phyloP scores from a whole-genome alignment of 768 basidiomycete species.

The Daedaleopsis nitida region DNA sequence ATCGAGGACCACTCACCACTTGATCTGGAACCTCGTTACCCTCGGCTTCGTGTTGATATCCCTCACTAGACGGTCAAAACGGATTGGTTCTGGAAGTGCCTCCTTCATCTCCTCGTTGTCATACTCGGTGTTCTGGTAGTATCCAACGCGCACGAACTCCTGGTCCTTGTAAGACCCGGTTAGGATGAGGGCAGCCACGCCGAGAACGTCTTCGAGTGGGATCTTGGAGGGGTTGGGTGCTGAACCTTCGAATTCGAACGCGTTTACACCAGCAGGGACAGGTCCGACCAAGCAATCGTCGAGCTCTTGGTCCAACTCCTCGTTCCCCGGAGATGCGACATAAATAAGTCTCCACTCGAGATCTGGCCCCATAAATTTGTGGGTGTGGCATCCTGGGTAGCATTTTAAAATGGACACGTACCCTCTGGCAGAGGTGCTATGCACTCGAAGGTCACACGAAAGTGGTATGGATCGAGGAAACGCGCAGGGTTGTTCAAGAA shows the following conservation, averaged over 20 bases:
- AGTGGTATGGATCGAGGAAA: slow-evolving; percentile 89
- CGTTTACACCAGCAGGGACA: slow-evolving; percentile 94
- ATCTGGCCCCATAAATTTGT: slow-evolving; percentile 49
- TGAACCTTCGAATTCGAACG: slow-evolving; percentile 93
- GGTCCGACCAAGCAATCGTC: slow-evolving; percentile 98
- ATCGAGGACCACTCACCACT: slow-evolving; percentile 56
- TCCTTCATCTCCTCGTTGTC: slow-evolving; percentile 92
- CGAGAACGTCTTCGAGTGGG: slow-evolving; percentile 87
- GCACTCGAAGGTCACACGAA: slow-evolving; percentile 97
- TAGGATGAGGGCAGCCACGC: slow-evolving; percentile 95
- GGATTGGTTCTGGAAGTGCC: slow-evolving; percentile 63
- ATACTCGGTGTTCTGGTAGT: slow-evolving; percentile 99
- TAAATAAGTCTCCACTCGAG: slow-evolving; percentile 98
- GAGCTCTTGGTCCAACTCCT: slow-evolving; percentile 93
- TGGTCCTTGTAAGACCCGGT: slow-evolving; percentile 96
- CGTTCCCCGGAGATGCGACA: slow-evolving; percentile 90
- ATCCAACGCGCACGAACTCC: slow-evolving; percentile 99
- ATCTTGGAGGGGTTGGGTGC: slow-evolving; percentile 85
- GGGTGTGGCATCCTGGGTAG: neutral
- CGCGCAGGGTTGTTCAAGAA: slow-evolving; percentile 92
- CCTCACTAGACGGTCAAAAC: slow-evolving; percentile 79
- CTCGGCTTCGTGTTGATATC: slow-evolving; percentile 91
- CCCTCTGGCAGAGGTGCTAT: slow-evolving; percentile 90
- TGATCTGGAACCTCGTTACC: slow-evolving; percentile 91
- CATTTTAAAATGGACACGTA: slow-evolving; percentile 31